Evolutionary conservation across 148 eudicot species (phyloP).

Genomic region (Camellia granthamiana): DNA sequence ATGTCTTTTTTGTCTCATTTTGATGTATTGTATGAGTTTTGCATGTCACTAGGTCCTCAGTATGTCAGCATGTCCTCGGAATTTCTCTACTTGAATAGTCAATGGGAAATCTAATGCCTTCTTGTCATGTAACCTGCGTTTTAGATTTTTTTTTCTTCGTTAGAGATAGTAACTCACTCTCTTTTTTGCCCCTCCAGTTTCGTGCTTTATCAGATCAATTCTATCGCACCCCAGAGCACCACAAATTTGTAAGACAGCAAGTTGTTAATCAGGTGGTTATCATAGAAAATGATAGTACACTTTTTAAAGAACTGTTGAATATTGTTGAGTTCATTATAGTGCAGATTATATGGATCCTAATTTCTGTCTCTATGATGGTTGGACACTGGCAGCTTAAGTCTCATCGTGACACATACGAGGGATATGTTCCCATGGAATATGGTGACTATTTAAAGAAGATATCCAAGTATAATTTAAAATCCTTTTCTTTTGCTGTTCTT

Average conservation of each 20-base stretch:
- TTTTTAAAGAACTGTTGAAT: neutral
- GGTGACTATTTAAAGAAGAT: conserved; percentile 75
- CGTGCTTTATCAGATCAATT: conserved; percentile 92
- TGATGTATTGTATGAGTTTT: neutral
- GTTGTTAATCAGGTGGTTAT: conserved; percentile 77
- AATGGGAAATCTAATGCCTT: neutral
- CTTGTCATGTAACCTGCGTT: neutral
- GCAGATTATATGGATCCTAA: neutral
- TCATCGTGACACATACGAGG: conserved; percentile 69
- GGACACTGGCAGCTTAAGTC: conserved; percentile 66
- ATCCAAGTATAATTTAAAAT: conserved; percentile 52
- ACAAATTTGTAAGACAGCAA: conserved; percentile 82
- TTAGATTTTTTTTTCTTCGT: neutral
- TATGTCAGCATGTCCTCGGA: neutral
- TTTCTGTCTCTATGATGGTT: conserved; percentile 14
- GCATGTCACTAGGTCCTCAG: conserved; percentile 7
- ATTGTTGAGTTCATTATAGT: neutral
- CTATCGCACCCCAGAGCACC: conserved; percentile 84
- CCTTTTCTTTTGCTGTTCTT: conserved; percentile 4
- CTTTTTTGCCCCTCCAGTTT: conserved; percentile 47
- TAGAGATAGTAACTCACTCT: neutral
- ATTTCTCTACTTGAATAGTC: neutral
- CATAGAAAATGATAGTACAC: neutral
- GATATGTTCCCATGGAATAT: conserved; percentile 93
- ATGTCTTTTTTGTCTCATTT: neutral